Evolutionary conservation across 768 basidiomycete species (phyloP).

Genomic region (Xerocomellus amylosporus): DNA sequence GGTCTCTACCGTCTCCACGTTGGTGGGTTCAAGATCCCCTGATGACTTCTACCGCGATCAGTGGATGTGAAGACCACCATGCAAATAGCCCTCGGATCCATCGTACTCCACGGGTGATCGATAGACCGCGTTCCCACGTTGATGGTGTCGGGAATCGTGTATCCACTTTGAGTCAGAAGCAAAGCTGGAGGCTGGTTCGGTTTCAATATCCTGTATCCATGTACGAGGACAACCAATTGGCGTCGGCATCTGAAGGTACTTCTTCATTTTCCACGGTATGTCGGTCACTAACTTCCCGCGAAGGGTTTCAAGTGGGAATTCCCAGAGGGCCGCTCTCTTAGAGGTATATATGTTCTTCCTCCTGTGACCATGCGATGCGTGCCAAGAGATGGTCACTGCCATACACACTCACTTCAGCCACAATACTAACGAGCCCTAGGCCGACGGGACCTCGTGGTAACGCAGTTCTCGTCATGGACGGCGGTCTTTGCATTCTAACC

Average conservation of each 20-base stretch:
- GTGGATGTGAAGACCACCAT: not conserved
- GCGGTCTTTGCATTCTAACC: not conserved
- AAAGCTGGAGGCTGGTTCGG: too few species aligned
- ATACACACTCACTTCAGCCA: not conserved
- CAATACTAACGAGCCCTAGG: too few species aligned
- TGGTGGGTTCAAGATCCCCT: too few species aligned
- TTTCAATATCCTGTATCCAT: not conserved
- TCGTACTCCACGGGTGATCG: not conserved
- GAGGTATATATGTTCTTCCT: not conserved
- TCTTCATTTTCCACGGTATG: not conserved
- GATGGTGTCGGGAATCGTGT: too few species aligned
- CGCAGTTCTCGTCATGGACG: not conserved
- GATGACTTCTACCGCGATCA: not conserved
- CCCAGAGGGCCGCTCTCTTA: not conserved
- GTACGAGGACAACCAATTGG: not conserved
- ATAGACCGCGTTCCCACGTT: not conserved
- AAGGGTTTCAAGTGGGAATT: conserved; percentile 5
- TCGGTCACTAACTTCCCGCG: not conserved
- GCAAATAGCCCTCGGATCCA: too few species aligned
- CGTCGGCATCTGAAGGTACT: not conserved
- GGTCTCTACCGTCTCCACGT: too few species aligned
- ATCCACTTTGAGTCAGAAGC: not conserved
- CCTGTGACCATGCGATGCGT: not conserved
- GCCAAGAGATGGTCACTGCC: not conserved
- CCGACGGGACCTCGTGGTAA: too few species aligned